These are phyloP conservation scores for Fusarium palustre DNA, from an alignment of 2,329 filamentous ascomycete genomes.

Conservation along the genomic window DNA sequence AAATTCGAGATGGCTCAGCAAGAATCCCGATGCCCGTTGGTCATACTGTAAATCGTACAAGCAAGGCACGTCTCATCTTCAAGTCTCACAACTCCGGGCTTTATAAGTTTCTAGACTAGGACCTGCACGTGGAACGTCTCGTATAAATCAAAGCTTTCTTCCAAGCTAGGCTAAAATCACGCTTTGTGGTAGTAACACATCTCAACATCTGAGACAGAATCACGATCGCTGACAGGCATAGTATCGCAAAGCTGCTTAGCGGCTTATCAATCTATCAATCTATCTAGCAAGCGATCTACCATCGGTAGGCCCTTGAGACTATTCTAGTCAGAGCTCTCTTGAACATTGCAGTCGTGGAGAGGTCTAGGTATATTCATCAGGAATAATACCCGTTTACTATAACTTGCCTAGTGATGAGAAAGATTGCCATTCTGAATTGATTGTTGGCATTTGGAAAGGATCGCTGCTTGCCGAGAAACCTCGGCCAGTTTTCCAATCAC, in stretches of 20 bases:
- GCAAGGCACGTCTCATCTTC: constrained; percentile 7
- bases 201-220: constrained; percentile 7
- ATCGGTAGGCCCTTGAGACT: neutral
- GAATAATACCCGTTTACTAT: neutral
- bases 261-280: constrained; percentile 24
- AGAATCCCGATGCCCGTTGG: constrained; percentile 8
- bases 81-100: constrained; percentile 29
- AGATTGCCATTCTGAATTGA: constrained; percentile 53
- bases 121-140: constrained; percentile 11
- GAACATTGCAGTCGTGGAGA: neutral
- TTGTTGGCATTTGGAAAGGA: constrained; percentile 80
- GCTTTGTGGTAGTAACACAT: constrained; percentile 3
- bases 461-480: constrained; percentile 81
- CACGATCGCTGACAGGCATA: constrained; percentile 10
- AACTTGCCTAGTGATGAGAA: constrained; percentile 30
- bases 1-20: constrained; percentile 5
- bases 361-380: constrained; percentile 28
- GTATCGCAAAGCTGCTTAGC: neutral
- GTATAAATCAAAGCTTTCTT: constrained; percentile 17
- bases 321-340: constrained; percentile 1
- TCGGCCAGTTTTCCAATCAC: constrained; percentile 82
- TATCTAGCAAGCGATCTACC: constrained; percentile 5
- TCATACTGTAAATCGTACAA: constrained; percentile 11
- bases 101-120: constrained; percentile 19
- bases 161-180: constrained; percentile 9